phyloP scores from a whole-genome alignment of 495 filamentous ascomycete species.

The Chaetomium cochliodes region DNA sequence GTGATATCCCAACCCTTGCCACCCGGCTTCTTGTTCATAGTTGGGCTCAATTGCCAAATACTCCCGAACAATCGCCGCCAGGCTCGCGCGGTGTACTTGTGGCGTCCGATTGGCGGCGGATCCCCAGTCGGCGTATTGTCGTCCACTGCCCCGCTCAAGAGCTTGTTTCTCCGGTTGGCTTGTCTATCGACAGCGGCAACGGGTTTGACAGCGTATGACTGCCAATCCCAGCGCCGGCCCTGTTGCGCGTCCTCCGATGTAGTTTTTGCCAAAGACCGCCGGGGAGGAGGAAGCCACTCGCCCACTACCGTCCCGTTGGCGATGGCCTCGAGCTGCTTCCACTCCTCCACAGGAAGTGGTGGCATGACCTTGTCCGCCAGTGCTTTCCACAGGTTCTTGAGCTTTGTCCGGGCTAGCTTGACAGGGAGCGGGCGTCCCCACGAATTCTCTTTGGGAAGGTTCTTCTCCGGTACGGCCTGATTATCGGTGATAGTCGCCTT shows the following conservation, averaged over 20 bases:
- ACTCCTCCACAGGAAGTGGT: conserved; percentile 67
- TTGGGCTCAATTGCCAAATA: conserved; percentile 40
- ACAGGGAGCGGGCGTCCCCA: conserved; percentile 61
- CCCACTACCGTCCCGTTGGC: conserved; percentile 54
- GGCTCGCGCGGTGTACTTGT: conserved; percentile 24
- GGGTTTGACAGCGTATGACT: conserved; percentile 26
- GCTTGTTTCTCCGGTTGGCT: conserved; percentile 29
- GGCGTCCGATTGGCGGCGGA: conserved; percentile 32
- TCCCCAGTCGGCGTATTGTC: conserved; percentile 39
- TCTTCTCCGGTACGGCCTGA: conserved; percentile 41
- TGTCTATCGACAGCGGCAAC: conserved; percentile 25
- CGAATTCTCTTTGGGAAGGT: conserved; percentile 58
- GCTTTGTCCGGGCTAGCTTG: conserved; percentile 56
- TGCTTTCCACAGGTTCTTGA: conserved; percentile 57
- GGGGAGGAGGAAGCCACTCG: conserved; percentile 30
- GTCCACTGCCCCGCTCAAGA: conserved; percentile 36
- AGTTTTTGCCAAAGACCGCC: conserved; percentile 26
- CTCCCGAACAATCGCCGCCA: conserved; percentile 36
- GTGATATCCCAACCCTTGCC: conserved; percentile 30
- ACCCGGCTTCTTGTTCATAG: conserved; percentile 30
- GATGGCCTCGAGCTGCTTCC: conserved; percentile 59
- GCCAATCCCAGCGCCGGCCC: conserved; percentile 28
- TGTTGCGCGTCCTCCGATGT: not conserved
- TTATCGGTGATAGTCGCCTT: conserved; percentile 42
- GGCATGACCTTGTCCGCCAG: conserved; percentile 61